These are phyloP conservation scores for Ailanthus altissimus DNA, from an alignment of 345 rosid genomes.

Conservation along the genomic window DNA sequence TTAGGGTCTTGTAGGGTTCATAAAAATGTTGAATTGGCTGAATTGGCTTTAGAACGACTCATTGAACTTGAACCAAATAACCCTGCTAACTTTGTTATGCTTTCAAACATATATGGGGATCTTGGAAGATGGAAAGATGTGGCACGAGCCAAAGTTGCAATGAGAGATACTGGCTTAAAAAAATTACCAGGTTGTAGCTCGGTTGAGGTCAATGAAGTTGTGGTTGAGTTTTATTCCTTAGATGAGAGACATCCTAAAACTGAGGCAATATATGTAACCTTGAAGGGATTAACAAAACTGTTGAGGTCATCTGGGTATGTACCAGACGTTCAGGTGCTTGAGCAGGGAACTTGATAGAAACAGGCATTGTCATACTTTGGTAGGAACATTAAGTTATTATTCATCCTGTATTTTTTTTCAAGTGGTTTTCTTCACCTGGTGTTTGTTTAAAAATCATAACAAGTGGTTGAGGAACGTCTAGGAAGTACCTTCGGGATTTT, in stretches of 20 bases:
- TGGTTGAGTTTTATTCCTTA: slow-evolving; percentile 71
- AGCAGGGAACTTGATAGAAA: slow-evolving; percentile 16
- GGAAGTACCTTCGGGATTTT: not conserved
- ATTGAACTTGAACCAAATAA: slow-evolving; percentile 66
- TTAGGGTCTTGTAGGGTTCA: slow-evolving; percentile 77
- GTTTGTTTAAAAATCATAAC: not conserved
- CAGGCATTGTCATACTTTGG: not conserved
- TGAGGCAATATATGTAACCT: slow-evolving; percentile 48
- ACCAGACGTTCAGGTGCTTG: slow-evolving; percentile 28
- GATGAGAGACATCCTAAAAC: slow-evolving; percentile 65
- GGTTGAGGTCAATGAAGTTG: slow-evolving; percentile 58
- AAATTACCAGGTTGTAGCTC: slow-evolving; percentile 82
- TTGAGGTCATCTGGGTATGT: slow-evolving; percentile 36
- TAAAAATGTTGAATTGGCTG: slow-evolving; percentile 74
- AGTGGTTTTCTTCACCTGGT: not conserved
- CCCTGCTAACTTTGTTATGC: slow-evolving; percentile 72
- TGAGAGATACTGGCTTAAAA: slow-evolving; percentile 74
- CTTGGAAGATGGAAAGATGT: slow-evolving; percentile 68
- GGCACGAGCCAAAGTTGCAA: slow-evolving; percentile 70
- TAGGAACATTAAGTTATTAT: not conserved
- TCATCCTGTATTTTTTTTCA: not conserved
- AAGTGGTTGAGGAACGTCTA: not conserved
- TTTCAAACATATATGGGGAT: slow-evolving; percentile 77
- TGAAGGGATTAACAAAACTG: slow-evolving; percentile 49
- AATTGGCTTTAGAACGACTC: slow-evolving; percentile 61